A percentile compares a stretch with the other conserved stretches of the same genome.
phyloP scores from a whole-genome alignment of 331 rosid genomes.

The Prunus yedoensis region DNA sequence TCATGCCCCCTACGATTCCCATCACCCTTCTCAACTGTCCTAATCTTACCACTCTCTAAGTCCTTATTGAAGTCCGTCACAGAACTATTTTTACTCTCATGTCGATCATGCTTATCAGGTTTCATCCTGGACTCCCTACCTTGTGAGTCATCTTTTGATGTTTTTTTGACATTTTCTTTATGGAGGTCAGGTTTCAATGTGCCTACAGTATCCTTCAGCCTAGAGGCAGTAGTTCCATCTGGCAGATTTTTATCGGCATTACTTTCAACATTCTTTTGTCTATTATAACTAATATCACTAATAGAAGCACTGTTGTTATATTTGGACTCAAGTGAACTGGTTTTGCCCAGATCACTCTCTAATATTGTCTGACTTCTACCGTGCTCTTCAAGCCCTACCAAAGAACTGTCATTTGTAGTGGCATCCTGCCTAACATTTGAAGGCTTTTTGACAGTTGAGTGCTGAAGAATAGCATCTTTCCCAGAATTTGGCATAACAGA shows the following conservation, averaged over 20 bases:
- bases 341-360: conserved; percentile 37
- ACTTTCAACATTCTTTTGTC: conserved; percentile 36
- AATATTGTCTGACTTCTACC: conserved; percentile 30
- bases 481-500: conserved; percentile 45
- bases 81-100: conserved; percentile 41
- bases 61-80: conserved; percentile 54
- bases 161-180: conserved; percentile 40
- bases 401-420: conserved; percentile 41
- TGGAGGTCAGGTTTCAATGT: conserved; percentile 39
- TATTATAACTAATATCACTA: conserved; percentile 19
- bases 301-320: conserved; percentile 38
- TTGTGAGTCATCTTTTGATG: conserved; percentile 35
- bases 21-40: conserved; percentile 53
- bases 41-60: conserved; percentile 48
- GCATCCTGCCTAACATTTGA: conserved; percentile 32
- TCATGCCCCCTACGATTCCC: conserved; percentile 60
- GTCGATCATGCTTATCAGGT: conserved; percentile 46
- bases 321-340: conserved; percentile 37
- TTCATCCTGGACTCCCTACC: conserved; percentile 48
- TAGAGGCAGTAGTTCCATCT: conserved; percentile 39
- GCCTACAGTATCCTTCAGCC: conserved; percentile 33
- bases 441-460: conserved; percentile 30
- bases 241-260: conserved; percentile 42
- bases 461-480: conserved; percentile 33
- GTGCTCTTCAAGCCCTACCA: conserved; percentile 35